A percentile compares a stretch with the other conserved stretches of the same genome.
phyloP scores from a whole-genome alignment of 371 early-diverging fungal genomes.

The Basidiobolus meristosporus region DNA sequence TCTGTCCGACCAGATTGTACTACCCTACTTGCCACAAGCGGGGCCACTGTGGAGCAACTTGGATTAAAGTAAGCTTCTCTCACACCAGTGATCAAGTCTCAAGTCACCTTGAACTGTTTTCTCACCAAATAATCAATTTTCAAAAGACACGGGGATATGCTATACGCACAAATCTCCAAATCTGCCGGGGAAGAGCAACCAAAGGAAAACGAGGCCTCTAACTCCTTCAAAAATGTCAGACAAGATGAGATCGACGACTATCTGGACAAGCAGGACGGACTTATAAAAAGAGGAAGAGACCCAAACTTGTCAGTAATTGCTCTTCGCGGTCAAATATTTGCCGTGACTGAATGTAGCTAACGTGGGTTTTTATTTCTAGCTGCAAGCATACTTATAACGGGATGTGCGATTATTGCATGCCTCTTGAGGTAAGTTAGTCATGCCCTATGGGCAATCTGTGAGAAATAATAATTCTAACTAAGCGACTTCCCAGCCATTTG shows the following conservation, averaged over 20 bases:
- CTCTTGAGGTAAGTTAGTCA: constrained; percentile 46
- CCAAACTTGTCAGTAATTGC: constrained; percentile 58
- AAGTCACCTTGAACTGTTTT: too few relatives aligned
- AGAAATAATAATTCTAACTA: too few relatives aligned
- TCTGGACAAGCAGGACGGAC: constrained; percentile 65
- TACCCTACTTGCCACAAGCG: too few relatives aligned
- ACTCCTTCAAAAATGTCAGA: constrained; percentile 12
- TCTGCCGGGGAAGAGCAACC: neutral
- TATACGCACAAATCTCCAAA: neutral
- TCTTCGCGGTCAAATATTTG: too few relatives aligned
- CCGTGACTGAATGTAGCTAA: too few relatives aligned
- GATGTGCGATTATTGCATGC: constrained; percentile 97
- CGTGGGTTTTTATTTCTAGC: too few relatives aligned
- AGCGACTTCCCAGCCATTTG: constrained; percentile 50
- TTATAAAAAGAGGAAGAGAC: constrained; percentile 65
- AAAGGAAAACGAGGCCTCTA: constrained; percentile 1
- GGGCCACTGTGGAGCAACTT: too few relatives aligned
- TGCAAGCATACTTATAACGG: constrained; percentile 81
- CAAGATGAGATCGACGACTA: constrained; percentile 65
- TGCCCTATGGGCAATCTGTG: too few relatives aligned
- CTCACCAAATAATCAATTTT: too few relatives aligned
- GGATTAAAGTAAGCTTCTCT: too few relatives aligned
- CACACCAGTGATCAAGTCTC: too few relatives aligned
- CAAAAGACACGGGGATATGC: constrained; percentile 1
- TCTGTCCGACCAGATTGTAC: too few relatives aligned